A percentile compares a stretch with the other conserved stretches of the same genome.
Conservation (phyloP, 2,329 filamentous ascomycete species). For the Monilinia fructicola region DNA sequence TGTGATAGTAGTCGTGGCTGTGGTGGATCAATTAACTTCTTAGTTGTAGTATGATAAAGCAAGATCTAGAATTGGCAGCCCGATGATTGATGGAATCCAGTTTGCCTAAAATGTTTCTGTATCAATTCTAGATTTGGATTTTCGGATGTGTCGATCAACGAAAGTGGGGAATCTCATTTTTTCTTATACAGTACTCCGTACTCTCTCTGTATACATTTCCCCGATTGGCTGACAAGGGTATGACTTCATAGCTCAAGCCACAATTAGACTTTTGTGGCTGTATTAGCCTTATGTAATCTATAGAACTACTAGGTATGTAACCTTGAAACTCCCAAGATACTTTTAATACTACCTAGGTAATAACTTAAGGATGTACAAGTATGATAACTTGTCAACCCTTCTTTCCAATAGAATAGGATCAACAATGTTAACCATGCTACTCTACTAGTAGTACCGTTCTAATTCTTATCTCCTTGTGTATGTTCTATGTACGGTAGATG, state of each 20-base stretch:
- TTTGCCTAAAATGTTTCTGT: too few species aligned
- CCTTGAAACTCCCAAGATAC: too few species aligned
- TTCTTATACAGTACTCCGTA: too few species aligned
- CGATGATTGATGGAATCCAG: background rate
- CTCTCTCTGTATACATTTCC: background rate
- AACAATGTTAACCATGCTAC: too few species aligned
- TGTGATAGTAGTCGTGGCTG: background rate
- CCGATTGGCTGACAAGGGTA: background rate
- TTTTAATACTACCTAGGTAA: too few species aligned
- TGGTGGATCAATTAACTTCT: constrained; percentile 1
- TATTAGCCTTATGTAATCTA: constrained; percentile 10
- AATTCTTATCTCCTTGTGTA: too few species aligned
- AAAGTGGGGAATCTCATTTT: background rate
- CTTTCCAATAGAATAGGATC: too few species aligned
- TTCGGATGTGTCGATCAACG: background rate
- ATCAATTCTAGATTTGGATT: constrained; percentile 4
- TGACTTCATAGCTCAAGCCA: background rate
- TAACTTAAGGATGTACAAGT: too few species aligned
- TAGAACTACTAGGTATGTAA: too few species aligned
- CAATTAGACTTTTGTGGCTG: background rate
- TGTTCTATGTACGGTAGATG: too few species aligned
- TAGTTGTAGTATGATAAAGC: background rate
- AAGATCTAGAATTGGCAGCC: background rate
- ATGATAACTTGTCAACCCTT: background rate
- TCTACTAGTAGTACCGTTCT: too few species aligned